These are phyloP conservation scores for Hypericum perforatum DNA, from an alignment of 345 rosid species.

Conservation along the genomic window DNA sequence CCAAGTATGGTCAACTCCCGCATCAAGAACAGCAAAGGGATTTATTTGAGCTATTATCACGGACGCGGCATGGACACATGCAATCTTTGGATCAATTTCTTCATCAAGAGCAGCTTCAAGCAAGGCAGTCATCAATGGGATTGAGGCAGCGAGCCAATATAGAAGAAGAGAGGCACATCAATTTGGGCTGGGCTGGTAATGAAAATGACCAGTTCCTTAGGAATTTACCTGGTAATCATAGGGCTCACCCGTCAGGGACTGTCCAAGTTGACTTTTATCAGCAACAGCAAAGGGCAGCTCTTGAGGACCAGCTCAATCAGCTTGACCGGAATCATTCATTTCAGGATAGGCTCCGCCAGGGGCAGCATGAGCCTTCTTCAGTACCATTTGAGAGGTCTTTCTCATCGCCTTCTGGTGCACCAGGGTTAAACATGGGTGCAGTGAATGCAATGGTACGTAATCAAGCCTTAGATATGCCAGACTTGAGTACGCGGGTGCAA, in stretches of 20 bases:
- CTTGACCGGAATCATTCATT: constrained; percentile 36
- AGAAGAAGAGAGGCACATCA: constrained; percentile 47
- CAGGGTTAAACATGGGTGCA: constrained; percentile 39
- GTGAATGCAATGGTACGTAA: constrained; percentile 30
- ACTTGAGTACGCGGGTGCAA: constrained; percentile 23
- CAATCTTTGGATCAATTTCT: constrained; percentile 53
- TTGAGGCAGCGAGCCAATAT: constrained; percentile 32
- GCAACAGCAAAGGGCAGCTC: constrained; percentile 31
- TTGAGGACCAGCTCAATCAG: constrained; percentile 39
- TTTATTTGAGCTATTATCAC: constrained; percentile 40
- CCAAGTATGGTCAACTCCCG: constrained; percentile 41
- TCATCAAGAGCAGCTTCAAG: constrained; percentile 55
- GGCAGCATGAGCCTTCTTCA: constrained; percentile 33
- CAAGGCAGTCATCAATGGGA: constrained; percentile 40
- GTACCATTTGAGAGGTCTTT: constrained; percentile 39
- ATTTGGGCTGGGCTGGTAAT: constrained; percentile 40
- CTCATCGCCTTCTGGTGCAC: constrained; percentile 33
- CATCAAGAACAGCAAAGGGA: constrained; percentile 56
- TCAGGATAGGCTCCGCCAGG: constrained; percentile 38
- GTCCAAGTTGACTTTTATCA: constrained; percentile 36
- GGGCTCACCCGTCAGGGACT: constrained; percentile 34
- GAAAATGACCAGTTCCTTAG: constrained; percentile 37
- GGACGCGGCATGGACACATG: constrained; percentile 43
- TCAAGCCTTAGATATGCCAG: constrained; percentile 39
- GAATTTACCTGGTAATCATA: constrained; percentile 28